A percentile compares a stretch with the other conserved stretches of the same genome.
Evolutionary conservation across 495 filamentous ascomycete genomes (phyloP).

Genomic region (Tuber microsphaerosporum): DNA sequence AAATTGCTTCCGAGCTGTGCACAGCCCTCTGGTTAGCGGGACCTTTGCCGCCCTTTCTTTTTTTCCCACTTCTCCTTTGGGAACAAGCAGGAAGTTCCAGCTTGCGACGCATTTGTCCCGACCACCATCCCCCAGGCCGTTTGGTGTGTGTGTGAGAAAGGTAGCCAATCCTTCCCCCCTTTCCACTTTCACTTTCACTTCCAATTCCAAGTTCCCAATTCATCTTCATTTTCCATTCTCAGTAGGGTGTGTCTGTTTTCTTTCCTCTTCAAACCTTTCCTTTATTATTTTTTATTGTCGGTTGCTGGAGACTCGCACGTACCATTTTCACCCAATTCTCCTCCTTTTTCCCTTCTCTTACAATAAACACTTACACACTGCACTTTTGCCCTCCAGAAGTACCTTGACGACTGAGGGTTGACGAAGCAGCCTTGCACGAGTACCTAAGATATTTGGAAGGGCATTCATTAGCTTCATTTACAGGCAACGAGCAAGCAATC

Average conservation of each 20-base stretch:
- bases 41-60: constrained; percentile 31
- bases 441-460: neutral
- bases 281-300: neutral
- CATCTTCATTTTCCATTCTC: neutral
- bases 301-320: neutral
- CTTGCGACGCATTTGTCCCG: constrained; percentile 29
- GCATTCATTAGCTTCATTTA: neutral
- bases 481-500: neutral
- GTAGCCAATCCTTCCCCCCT: constrained; percentile 14
- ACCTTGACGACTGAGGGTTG: neutral
- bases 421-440: neutral
- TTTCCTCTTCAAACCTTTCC: neutral
- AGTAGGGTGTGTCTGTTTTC: neutral
- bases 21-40: constrained; percentile 26
- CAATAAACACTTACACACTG: neutral
- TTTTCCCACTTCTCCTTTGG: constrained; percentile 29
- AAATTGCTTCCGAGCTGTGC: constrained; percentile 12
- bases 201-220: constrained; percentile 10
- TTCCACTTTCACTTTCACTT: constrained; percentile 31
- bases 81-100: constrained; percentile 16
- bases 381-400: neutral
- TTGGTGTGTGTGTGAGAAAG: constrained; percentile 2
- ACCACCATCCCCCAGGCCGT: neutral
- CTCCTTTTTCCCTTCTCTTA: neutral
- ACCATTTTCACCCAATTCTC: neutral